Percentiles rank a stretch among this genome's conserved stretches.
Conservation (phyloP, 129 eudicot genomes). For the Calendula officinalis region DNA sequence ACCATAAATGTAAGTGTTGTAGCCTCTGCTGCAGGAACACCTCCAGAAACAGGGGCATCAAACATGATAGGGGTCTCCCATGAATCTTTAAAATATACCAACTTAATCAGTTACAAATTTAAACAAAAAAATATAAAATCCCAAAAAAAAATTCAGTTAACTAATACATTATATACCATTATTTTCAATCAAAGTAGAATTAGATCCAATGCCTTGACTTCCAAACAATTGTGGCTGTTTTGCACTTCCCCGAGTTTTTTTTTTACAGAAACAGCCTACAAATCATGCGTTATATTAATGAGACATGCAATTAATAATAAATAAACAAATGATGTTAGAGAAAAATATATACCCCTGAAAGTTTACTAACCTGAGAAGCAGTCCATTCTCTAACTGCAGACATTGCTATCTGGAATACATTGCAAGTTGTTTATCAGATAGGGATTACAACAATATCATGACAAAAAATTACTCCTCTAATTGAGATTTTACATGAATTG, state of each 20-base stretch:
- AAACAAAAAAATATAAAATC: too few relatives aligned
- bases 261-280: conserved; percentile 99
- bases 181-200: conserved; percentile 39
- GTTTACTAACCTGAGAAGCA: conserved; percentile 79
- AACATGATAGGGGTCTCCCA: conserved; percentile 62
- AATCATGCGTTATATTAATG: background rate
- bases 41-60: conserved; percentile 99
- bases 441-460: background rate
- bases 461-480: too few relatives aligned
- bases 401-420: conserved; percentile 51
- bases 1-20: conserved; percentile 97
- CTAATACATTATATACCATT: conserved; percentile 38
- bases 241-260: conserved; percentile 98
- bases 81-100: conserved; percentile 30
- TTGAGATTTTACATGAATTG: too few relatives aligned
- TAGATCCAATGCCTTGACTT: too few relatives aligned
- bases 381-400: conserved; percentile 75
- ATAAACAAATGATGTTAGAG: background rate
- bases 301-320: background rate
- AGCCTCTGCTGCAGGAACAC: conserved; percentile 78
- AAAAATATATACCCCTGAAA: conserved; percentile 61
- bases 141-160: background rate
- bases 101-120: conserved; percentile 1
- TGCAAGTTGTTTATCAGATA: conserved; percentile 28
- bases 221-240: conserved; percentile 98